Evolutionary conservation across 2,329 filamentous ascomycete species (phyloP), one percentile per base, ranked within the genome.

Genomic region (Aspergillus sp.): DNA sequence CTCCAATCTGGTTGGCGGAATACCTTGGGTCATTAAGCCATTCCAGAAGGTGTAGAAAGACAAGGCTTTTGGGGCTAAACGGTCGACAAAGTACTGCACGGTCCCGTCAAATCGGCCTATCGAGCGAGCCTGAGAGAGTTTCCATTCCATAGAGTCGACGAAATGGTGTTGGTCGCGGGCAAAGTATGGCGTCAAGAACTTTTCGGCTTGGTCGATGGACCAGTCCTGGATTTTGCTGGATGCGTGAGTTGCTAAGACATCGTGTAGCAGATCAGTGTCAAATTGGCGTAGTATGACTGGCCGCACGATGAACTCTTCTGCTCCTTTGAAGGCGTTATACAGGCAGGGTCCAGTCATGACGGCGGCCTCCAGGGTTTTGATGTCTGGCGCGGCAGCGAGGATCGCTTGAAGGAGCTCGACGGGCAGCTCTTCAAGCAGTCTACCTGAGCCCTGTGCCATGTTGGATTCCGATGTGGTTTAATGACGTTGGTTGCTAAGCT

Each of bases 321-420:
- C 41, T 21, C 12, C 54, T 48, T 19, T 28, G 28, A 56, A 56
- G n/a, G 39, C 54, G 5, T 25, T 21, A 8, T 48, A 56, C 7
- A 56, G 23, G 8, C 30, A 15, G 13, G 39, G 21, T 9, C 41
- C 41, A 3, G 39, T 48, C 30, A 56, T 21, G 3, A 25, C 41
- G 12, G 54, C 41, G 30, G 41, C 23, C 28, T 30, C 25, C 23
- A 56, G 41, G 7, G 54, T 30, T 36, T 13, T n/a, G 13, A 48
- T 56, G 47, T 48, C 54, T 10, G 54, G 30, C 8, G 47, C 7
- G 19, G 30, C 25, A 10, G 54, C 13, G 10, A 56, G 54, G 15
- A 56, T 56, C 7, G n/a, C 25, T 15, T 56, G 25, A 23, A 56
- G 43, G 2, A 56, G 25, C 39, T 49, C 54, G 9, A 21, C 36